Base-by-base conservation (phyloP, 768 basidiomycete genomes). In the Leucocoprinus birnbaumii region DNA sequence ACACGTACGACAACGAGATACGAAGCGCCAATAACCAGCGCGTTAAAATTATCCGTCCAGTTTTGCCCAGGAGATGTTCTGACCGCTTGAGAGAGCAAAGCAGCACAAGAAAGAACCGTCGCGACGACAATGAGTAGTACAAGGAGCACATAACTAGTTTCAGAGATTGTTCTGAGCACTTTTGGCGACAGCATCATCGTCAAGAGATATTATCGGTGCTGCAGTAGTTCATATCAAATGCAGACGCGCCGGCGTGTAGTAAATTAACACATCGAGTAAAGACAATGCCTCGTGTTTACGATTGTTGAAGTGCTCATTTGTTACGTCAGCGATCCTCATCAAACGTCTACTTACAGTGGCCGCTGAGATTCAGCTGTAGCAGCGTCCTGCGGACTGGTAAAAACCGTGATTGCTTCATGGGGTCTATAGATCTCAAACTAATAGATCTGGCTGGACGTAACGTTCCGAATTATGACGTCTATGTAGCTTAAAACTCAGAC, bases 41-140 rank as follows among this genome's bases (percentile, higher is more conserved):
- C 80, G 66, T 91, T 84, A 75, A 82, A 76, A 68, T 91, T 91
- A 27, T 77, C 72, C 48, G 61, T 66, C 80, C 84, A 87, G 9
- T 79, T 73, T 57, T 68, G 71, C 42, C 66, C 70, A 1, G 79
- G 79, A 2, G 86, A 75, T 0, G 82, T 87, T 48, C 88, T 77
- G 18, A 88, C 83, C 0, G 89, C 87, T 65, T 91, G 89, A 0
- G 84, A 82, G 48, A 91, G 76, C 51, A 91, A 72, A 0, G 83
- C 79, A 1, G 80, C 69, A 60, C 83, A 85, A 4, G 87, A 89
- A 18, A 89, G 72, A 26, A 82, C 81, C 35, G 80, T 71, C 43
- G 84, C 79, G 41, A 80, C 78, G 21, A 76, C 69, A 4, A 78
- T 75, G 40, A 78, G 55, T 35, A 85, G 65, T 8, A 83, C 67